Percentiles rank a stretch among this genome's conserved stretches.
Evolutionary conservation across 2,329 filamentous ascomycete species (phyloP).

Genomic region (Hansfordia pulvinata): DNA sequence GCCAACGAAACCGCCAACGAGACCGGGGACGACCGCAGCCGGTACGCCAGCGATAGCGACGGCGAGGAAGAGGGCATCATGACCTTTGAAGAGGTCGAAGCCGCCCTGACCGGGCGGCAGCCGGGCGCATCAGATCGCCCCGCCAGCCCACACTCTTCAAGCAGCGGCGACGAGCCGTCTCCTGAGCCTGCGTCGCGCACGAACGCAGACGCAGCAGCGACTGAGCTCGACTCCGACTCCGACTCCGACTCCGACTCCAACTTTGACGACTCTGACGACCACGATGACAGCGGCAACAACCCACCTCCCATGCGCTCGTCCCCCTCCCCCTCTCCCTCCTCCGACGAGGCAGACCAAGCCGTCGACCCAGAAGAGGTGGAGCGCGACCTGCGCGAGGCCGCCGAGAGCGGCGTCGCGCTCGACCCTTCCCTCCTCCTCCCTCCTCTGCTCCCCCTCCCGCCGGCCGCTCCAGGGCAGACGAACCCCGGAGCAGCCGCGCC

Average conservation of each 20-base stretch:
- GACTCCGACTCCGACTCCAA: slow-evolving; percentile 9
- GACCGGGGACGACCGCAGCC: slow-evolving; percentile 1
- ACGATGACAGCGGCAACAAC: background rate
- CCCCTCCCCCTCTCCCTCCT: background rate
- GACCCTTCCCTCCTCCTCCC: too few species aligned
- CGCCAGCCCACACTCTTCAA: background rate
- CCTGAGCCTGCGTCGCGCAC: slow-evolving; percentile 4
- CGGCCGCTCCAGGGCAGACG: too few species aligned
- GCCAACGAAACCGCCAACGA: slow-evolving; percentile 1
- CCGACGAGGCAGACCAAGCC: background rate
- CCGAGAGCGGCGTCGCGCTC: too few species aligned
- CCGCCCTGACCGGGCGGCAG: too few species aligned
- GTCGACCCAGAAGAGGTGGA: slow-evolving; percentile 3
- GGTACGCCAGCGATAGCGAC: slow-evolving; percentile 3
- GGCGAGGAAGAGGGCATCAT: slow-evolving; percentile 17
- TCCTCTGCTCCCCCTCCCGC: too few species aligned
- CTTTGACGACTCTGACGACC: background rate
- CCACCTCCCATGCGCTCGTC: background rate
- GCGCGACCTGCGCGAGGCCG: slow-evolving; percentile 11
- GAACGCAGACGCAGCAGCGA: slow-evolving; percentile 6
- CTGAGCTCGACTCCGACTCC: slow-evolving; percentile 14
- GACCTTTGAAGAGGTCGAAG: slow-evolving; percentile 30
- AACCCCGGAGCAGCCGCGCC: too few species aligned
- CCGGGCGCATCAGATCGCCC: slow-evolving; percentile 5
- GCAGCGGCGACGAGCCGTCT: slow-evolving; percentile 1